Evolutionary conservation across 225 moss, liverwort and hornwort species (phyloP), one percentile per base, ranked within the genome.

Genomic region (Asterella californica): DNA sequence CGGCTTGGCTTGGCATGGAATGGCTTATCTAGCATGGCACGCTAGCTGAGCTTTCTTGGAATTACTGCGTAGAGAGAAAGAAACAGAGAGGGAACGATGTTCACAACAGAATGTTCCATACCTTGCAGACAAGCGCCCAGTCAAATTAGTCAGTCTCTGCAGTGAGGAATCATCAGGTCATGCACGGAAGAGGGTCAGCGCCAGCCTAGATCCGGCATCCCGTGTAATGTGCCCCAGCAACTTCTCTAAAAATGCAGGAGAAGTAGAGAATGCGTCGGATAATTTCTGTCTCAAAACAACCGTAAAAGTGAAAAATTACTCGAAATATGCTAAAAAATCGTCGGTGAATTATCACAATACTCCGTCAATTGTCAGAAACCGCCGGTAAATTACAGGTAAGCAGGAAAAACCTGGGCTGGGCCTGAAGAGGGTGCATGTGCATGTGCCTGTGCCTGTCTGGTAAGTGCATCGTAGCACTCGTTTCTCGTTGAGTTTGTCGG

Each of bases 401-500:
- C n/a, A n/a, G n/a, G n/a, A n/a, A n/a, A n/a, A n/a, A n/a, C n/a
- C n/a, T n/a, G n/a, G n/a, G n/a, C n/a, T n/a, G n/a, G n/a, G n/a
- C n/a, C n/a, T n/a, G n/a, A n/a, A n/a, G n/a, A n/a, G n/a, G n/a
- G n/a, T n/a, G n/a, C n/a, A n/a, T n/a, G n/a, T n/a, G n/a, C n/a
- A n/a, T n/a, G n/a, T n/a, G n/a, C n/a, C n/a, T n/a, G 60, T 61
- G 25, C 52, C 14, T 27, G 60, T 25, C 60, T 61, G 24, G 10
- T 61, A 32, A 8, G 3, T 66, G 66, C 4, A 66, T 6, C 33
- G 15, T 1, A 52, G 52, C 12, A 33, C 66, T 66, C 66, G 30
- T 66, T 34, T 66, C 64, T 27, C 66, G n/a, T 8, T 30, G 66
- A 66, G 6, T 66, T 66, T 66, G 66, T 66, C 32, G 66, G 66